phyloP scores from a whole-genome alignment of 169 alveolate species.

The Cryptosporidium muris region DNA sequence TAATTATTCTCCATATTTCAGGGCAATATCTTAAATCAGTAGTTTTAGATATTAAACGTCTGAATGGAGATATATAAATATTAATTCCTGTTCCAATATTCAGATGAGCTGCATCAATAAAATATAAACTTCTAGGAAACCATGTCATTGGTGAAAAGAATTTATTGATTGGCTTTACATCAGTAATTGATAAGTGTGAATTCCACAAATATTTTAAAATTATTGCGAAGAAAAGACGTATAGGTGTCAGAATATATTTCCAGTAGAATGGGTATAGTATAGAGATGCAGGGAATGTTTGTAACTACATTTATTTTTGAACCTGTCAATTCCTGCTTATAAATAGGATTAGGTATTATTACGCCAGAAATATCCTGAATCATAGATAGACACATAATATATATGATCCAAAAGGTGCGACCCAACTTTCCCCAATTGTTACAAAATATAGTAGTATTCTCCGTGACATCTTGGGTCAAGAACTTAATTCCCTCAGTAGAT shows the following conservation, averaged over 20 bases:
- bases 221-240: constrained; percentile 26
- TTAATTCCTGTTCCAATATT: constrained; percentile 4
- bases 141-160: constrained; percentile 51
- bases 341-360: constrained; percentile 53
- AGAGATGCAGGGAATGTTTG: constrained; percentile 54
- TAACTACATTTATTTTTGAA: constrained; percentile 21
- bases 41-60: constrained; percentile 10
- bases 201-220: constrained; percentile 44
- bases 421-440: constrained; percentile 62
- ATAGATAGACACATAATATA: constrained; percentile 38
- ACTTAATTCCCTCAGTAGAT: background rate
- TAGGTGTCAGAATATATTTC: constrained; percentile 50
- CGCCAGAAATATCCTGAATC: constrained; percentile 40
- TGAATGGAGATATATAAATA: constrained; percentile 31
- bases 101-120: constrained; percentile 10
- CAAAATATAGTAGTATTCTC: constrained; percentile 41
- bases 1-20: constrained; percentile 17
- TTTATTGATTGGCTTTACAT: background rate
- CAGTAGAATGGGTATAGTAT: constrained; percentile 41
- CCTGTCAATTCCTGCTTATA: constrained; percentile 45
- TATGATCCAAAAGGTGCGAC: constrained; percentile 16
- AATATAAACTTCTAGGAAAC: constrained; percentile 52
- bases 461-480: background rate
- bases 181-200: constrained; percentile 4
- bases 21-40: constrained; percentile 24